Conservation (phyloP, 2,329 filamentous ascomycete species). For the Emergomyces orientalis region DNA sequence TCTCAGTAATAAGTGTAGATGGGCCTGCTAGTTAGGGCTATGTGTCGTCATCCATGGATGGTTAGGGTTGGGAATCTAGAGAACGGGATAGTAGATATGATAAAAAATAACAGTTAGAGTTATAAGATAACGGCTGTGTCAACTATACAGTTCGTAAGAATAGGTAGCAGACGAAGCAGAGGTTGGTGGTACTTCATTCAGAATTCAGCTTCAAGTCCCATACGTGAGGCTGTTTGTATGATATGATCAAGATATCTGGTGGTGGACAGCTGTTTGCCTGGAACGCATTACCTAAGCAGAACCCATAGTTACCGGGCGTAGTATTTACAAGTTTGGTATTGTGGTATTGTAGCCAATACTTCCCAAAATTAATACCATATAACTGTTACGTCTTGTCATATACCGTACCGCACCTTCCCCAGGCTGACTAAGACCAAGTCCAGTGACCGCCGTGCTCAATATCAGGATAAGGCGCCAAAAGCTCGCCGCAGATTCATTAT, state of each 20-base stretch:
- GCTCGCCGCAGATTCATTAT: not conserved
- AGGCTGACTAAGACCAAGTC: not conserved
- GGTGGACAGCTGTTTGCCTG: not conserved
- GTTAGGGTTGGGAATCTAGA: not conserved
- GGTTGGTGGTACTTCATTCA: no score
- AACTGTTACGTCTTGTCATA: not conserved
- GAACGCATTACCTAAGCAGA: not conserved
- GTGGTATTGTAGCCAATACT: not conserved
- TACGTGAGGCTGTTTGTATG: no score
- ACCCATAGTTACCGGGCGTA: not conserved
- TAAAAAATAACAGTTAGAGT: not conserved
- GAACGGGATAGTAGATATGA: not conserved
- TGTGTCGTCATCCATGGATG: constrained; percentile 6
- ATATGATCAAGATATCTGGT: no score
- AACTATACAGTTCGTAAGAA: not conserved
- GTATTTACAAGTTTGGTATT: not conserved
- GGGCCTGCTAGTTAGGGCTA: not conserved
- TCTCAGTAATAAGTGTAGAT: not conserved
- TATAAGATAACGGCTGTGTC: not conserved
- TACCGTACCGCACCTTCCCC: not conserved
- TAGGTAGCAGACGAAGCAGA: not conserved
- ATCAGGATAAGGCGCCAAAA: not conserved
- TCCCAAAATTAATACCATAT: not conserved
- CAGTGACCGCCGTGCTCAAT: not conserved
- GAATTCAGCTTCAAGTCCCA: no score